These are phyloP conservation scores for Blastobotrys persicus DNA, from an alignment of 1,139 yeast genomes.

Conservation along the genomic window DNA sequence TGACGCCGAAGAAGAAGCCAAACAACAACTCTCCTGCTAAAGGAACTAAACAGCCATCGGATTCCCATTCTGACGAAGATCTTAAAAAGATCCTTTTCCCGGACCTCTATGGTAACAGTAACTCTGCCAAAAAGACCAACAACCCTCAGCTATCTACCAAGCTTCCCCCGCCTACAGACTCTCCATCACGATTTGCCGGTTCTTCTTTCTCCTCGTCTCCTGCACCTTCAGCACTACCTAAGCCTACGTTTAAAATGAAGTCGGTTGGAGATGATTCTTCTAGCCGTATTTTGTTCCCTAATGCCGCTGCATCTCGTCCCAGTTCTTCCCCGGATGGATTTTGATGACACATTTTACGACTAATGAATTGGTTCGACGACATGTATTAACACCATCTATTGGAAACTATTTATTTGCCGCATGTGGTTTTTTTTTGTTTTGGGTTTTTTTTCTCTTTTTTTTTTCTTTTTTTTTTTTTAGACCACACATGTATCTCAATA, in stretches of 20 bases:
- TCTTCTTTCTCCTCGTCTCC: conserved; percentile 45
- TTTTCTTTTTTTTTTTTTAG: conserved; percentile 9
- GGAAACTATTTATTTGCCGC: conserved; percentile 1
- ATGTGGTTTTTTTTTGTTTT: conserved; percentile 13
- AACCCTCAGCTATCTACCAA: conserved; percentile 2
- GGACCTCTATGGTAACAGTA: conserved; percentile 23
- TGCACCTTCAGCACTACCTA: conserved; percentile 45
- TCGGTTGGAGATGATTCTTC: conserved; percentile 16
- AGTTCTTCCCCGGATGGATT: background rate
- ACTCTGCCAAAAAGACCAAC: conserved; percentile 8
- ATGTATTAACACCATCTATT: background rate
- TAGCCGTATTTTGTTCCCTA: conserved; percentile 3
- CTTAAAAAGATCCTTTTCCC: conserved; percentile 30
- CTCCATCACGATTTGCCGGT: conserved; percentile 37
- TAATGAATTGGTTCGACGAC: conserved; percentile 1
- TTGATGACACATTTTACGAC: background rate
- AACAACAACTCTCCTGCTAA: conserved; percentile 3
- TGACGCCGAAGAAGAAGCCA: conserved; percentile 12
- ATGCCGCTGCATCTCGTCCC: background rate
- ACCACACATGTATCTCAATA: too few relatives aligned
- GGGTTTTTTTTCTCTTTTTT: conserved; percentile 13
- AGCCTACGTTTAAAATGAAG: conserved; percentile 36
- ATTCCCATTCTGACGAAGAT: conserved; percentile 5
- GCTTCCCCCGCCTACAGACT: conserved; percentile 11
- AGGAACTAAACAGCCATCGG: background rate